Evolutionary conservation across 306 rosid genomes (phyloP).

Genomic region (Malus sylvestris): DNA sequence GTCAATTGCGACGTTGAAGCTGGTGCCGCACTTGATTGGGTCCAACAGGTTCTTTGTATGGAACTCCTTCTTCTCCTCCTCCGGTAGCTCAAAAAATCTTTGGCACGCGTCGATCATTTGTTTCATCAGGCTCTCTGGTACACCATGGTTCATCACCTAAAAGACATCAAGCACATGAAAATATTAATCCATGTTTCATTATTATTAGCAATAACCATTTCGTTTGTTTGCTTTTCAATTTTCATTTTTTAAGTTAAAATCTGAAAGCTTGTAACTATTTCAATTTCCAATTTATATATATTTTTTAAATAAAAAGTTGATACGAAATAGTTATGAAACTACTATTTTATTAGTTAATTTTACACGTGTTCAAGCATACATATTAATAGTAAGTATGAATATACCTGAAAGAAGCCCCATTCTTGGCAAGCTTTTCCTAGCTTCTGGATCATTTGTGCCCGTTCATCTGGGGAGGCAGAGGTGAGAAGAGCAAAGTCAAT

Average conservation of each 20-base stretch:
- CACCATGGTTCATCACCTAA: conserved; percentile 26
- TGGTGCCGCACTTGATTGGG: conserved; percentile 37
- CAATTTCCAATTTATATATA: too few relatives aligned
- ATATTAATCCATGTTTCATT: background rate
- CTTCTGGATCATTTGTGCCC: conserved; percentile 15
- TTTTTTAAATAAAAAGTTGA: too few relatives aligned
- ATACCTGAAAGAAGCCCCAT: conserved; percentile 37
- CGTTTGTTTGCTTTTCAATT: too few relatives aligned
- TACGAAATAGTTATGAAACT: too few relatives aligned
- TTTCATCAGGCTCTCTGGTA: conserved; percentile 25
- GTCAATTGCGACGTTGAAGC: conserved; percentile 30
- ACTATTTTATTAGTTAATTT: too few relatives aligned
- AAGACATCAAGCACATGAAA: background rate
- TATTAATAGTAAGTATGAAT: background rate
- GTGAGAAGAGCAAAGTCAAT: conserved; percentile 26
- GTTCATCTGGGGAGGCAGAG: background rate
- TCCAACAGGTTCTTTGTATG: background rate
- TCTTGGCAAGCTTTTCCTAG: conserved; percentile 25
- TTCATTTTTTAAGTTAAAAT: too few relatives aligned
- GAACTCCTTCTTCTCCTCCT: conserved; percentile 1
- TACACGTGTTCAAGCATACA: background rate
- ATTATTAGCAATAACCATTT: background rate
- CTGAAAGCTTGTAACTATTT: too few relatives aligned
- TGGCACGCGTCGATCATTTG: conserved; percentile 17
- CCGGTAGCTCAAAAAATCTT: conserved; percentile 6